Percentiles rank a stretch among this genome's conserved stretches.
These are phyloP conservation scores for Pharnaceum exiguum DNA, from an alignment of 148 eudicot species.

Conservation along the genomic window DNA sequence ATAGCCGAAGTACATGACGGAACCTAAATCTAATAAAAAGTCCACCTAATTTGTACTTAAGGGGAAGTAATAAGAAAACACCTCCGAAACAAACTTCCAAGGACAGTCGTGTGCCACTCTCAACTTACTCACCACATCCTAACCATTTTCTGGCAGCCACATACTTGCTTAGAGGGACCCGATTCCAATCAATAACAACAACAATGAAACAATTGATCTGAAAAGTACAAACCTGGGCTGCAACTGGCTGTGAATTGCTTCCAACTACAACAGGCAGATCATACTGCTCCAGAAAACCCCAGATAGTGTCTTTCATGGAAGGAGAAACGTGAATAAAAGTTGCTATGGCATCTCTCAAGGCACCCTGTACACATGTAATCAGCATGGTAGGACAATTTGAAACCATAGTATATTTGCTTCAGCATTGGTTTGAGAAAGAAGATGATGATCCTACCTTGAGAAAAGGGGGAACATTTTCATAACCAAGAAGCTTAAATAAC, in stretches of 20 bases:
- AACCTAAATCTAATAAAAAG: no score
- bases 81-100: no score
- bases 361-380: constrained; percentile 52
- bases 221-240: constrained; percentile 52
- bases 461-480: constrained; percentile 95
- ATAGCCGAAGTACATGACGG: no score
- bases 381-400: neutral
- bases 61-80: no score
- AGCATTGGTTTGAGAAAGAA: neutral
- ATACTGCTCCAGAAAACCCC: constrained; percentile 93
- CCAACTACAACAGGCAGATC: constrained; percentile 95
- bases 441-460: constrained; percentile 53
- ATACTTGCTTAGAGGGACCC: no score
- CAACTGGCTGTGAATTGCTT: constrained; percentile 36
- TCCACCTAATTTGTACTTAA: no score
- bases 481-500: constrained; percentile 90
- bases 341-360: constrained; percentile 73
- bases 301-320: constrained; percentile 67
- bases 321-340: constrained; percentile 73
- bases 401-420: constrained; percentile 1
- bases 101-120: no score
- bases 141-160: no score
- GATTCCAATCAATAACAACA: no score
- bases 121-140: no score
- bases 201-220: neutral